These are phyloP conservation scores for Corymbia calophylla DNA, from an alignment of 441 rosid species.

Conservation along the genomic window DNA sequence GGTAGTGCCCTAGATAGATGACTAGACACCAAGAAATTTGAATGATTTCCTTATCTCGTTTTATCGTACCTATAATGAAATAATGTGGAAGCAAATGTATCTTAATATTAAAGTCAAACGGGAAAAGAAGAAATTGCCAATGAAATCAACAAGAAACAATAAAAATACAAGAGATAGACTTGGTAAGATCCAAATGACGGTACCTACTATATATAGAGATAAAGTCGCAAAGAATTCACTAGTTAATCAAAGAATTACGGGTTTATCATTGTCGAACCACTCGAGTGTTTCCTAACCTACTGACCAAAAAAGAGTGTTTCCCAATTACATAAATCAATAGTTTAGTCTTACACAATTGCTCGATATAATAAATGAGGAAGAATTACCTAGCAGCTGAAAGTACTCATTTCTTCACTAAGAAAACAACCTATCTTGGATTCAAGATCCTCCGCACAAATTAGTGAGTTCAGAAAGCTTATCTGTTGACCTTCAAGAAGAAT, in stretches of 20 bases:
- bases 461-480: neutral
- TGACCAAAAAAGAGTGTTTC: neutral
- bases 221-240: neutral
- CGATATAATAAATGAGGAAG: neutral
- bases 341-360: neutral
- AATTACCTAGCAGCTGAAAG: neutral
- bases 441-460: neutral
- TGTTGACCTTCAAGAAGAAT: neutral
- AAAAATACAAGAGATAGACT: neutral
- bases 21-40: neutral
- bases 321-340: neutral
- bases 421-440: neutral
- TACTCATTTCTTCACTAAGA: neutral
- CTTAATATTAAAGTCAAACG: neutral
- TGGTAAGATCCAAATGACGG: fast-evolving
- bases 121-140: neutral
- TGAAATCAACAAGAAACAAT: neutral
- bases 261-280: neutral
- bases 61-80: neutral
- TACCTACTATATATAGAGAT: fast-evolving
- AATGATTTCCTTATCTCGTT: neutral
- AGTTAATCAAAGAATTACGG: neutral
- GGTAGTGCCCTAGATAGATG: neutral
- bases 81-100: neutral
- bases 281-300: neutral